Conservation (phyloP, 177 flowering plant species). For the Vitis hybrid region DNA sequence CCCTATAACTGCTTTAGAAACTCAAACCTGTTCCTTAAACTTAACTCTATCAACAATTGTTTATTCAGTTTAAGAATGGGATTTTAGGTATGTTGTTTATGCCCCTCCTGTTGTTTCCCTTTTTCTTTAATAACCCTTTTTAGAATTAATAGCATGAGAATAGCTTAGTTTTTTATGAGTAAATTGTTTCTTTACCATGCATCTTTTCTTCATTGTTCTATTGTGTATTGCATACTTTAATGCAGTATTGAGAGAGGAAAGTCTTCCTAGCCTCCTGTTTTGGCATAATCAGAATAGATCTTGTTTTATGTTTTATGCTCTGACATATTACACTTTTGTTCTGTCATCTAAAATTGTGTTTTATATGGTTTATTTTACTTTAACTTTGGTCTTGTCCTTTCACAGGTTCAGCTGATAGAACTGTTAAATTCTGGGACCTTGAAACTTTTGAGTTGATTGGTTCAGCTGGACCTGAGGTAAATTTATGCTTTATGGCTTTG, state of each 20-base stretch:
- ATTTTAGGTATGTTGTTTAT: not conserved
- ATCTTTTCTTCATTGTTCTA: not conserved
- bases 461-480: conserved; percentile 95
- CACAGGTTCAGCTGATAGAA: conserved; percentile 92
- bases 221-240: not conserved
- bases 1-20: not conserved
- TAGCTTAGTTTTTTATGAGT: not conserved
- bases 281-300: not conserved
- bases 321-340: not conserved
- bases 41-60: not conserved
- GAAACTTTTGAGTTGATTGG: conserved; percentile 97
- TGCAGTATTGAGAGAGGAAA: not conserved
- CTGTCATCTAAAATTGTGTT: not conserved
- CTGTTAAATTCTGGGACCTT: conserved; percentile 98
- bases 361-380: not conserved
- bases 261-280: no score
- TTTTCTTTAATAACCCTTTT: not conserved
- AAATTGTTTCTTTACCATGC: not conserved
- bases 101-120: not conserved
- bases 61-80: not conserved
- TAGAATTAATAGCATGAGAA: not conserved
- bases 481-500: not conserved
- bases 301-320: not conserved
- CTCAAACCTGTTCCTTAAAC: not conserved
- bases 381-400: not conserved